Base-by-base conservation (phyloP, 78 protist genomes). In the Emiliania huxleyi region DNA sequence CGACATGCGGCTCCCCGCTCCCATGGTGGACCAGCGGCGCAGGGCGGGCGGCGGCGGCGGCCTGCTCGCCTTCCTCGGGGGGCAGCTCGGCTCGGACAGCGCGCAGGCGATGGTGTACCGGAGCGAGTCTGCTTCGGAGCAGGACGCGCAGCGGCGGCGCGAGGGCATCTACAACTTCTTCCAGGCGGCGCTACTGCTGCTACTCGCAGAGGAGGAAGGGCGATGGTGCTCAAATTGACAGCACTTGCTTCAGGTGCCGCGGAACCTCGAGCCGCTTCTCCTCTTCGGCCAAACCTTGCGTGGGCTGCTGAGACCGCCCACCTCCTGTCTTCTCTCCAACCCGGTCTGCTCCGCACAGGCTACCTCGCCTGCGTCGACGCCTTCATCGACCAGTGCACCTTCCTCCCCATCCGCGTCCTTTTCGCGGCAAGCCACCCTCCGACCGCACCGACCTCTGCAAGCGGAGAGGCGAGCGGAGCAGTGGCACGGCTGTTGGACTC, bases 391-490 rank as follows among this genome's bases (percentile, higher is more conserved):
- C n/a, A 38, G 45, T 1, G 46, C 26, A 91, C 93, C 23, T 18
- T 91, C 69, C 45, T 73, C 45, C 93, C 93, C 19, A 18, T 91
- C 22, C 44, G 73, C 45, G 77, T 87, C n/a, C 25, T n/a, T 43
- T 8, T 2, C 73, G 91, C 91, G 69, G 19, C n/a, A n/a, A n/a
- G n/a, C n/a, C n/a, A n/a, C n/a, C n/a, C n/a, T n/a, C n/a, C n/a
- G n/a, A n/a, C n/a, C n/a, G n/a, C n/a, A n/a, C n/a, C n/a, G n/a
- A n/a, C n/a, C n/a, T n/a, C n/a, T n/a, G n/a, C n/a, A n/a, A n/a
- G n/a, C n/a, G n/a, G n/a, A n/a, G n/a, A n/a, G n/a, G n/a, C n/a
- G n/a, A n/a, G n/a, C n/a, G n/a, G n/a, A n/a, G n/a, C n/a, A n/a
- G n/a, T n/a, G n/a, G n/a, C n/a, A n/a, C n/a, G n/a, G n/a, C n/a